Percentiles rank a stretch among this genome's conserved stretches.
Conservation (phyloP, 305 asterid genomes). For the Ilex paraguariensis region DNA sequence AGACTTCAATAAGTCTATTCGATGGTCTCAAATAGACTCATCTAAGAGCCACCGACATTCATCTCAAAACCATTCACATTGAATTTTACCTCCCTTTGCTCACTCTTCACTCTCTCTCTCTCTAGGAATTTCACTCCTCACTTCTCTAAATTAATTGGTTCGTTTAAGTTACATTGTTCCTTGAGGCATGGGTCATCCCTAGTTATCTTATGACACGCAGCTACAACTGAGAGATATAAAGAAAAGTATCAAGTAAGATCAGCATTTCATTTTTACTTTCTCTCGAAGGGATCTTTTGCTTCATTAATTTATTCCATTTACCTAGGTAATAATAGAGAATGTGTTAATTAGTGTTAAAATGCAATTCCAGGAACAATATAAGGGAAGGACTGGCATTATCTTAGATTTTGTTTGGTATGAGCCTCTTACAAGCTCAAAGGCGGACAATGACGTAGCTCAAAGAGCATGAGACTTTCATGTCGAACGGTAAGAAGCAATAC, state of each 20-base stretch:
- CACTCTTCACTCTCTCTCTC: too few species aligned
- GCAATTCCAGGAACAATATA: constrained; percentile 43
- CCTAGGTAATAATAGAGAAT: too few species aligned
- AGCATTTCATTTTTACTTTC: neutral
- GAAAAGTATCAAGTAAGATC: constrained; percentile 53
- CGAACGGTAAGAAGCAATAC: constrained; percentile 65
- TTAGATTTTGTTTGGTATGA: constrained; percentile 93
- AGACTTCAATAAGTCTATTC: too few species aligned
- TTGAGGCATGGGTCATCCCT: too few species aligned
- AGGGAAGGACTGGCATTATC: constrained; percentile 83
- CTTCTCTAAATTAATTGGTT: too few species aligned
- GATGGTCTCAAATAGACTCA: too few species aligned
- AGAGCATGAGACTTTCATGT: constrained; percentile 84
- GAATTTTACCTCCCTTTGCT: too few species aligned
- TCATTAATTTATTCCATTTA: neutral
- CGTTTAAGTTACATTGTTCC: too few species aligned
- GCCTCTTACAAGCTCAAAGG: constrained; percentile 69
- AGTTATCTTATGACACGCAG: constrained; percentile 54
- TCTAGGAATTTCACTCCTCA: too few species aligned
- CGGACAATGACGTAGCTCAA: constrained; percentile 79
- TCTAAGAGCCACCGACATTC: too few species aligned
- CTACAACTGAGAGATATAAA: constrained; percentile 72
- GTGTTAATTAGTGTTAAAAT: constrained; percentile 5
- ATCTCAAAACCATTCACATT: too few species aligned
- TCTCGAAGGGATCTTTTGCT: neutral